These are phyloP conservation scores for Omphalotus olearius DNA, from an alignment of 1,284 basidiomycete species.

Conservation along the genomic window DNA sequence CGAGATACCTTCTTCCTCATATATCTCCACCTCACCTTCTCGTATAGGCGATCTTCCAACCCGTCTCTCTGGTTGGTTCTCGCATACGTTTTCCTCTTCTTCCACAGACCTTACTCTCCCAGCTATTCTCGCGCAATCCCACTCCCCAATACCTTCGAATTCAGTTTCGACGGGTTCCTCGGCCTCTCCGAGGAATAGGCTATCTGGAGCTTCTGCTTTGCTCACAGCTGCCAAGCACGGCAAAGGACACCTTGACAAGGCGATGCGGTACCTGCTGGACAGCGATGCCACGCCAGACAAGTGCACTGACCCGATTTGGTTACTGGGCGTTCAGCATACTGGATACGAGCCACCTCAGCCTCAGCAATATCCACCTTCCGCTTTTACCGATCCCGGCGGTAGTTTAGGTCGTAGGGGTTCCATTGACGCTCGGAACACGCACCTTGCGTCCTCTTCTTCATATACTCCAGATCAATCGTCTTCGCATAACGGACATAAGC, in stretches of 20 bases:
- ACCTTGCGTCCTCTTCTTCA: constrained; percentile 21
- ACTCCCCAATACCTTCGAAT: constrained; percentile 16
- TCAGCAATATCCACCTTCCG: constrained; percentile 24
- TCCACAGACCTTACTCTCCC: constrained; percentile 68
- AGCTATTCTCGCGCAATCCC: constrained; percentile 47
- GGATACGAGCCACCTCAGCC: constrained; percentile 57
- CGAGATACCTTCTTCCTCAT: constrained; percentile 12
- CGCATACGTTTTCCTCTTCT: constrained; percentile 67
- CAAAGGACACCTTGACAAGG: constrained; percentile 72
- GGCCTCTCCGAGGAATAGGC: constrained; percentile 40
- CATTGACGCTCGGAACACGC: constrained; percentile 22
- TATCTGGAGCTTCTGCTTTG: constrained; percentile 37
- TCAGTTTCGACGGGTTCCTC: constrained; percentile 20
- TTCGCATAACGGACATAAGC: constrained; percentile 20
- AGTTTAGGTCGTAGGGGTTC: constrained; percentile 32
- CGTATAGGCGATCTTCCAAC: constrained; percentile 51
- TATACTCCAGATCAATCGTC: constrained; percentile 9
- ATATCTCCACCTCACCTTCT: constrained; percentile 17
- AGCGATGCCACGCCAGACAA: constrained; percentile 79
- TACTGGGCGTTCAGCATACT: constrained; percentile 76
- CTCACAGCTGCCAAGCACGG: constrained; percentile 67
- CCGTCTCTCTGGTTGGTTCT: constrained; percentile 73
- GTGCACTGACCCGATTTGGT: constrained; percentile 78
- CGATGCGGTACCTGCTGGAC: constrained; percentile 80
- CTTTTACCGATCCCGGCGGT: constrained; percentile 13